Evolutionary conservation across 2,329 filamentous ascomycete genomes (phyloP).

Genomic region (Diaporthe longicolla): DNA sequence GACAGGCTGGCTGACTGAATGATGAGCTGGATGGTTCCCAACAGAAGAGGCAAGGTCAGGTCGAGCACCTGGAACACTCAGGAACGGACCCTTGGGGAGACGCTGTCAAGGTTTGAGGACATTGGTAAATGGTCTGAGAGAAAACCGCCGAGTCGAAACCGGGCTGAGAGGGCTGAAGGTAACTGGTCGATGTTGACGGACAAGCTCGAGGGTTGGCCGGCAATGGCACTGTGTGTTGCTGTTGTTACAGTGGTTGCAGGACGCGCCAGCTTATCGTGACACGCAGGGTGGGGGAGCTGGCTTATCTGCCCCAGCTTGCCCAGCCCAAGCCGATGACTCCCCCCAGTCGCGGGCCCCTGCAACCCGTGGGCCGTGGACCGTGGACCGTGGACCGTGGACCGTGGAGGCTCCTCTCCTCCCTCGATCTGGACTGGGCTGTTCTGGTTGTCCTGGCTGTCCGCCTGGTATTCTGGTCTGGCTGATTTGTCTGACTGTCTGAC

Average conservation of each 20-base stretch:
- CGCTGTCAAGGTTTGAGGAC: conserved; percentile 22
- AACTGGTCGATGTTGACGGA: not conserved
- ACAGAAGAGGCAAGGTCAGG: not conserved
- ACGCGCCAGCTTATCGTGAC: conserved; percentile 30
- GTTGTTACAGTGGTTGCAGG: conserved; percentile 41
- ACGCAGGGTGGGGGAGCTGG: conserved; percentile 23
- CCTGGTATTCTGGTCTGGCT: not conserved
- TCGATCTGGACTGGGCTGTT: conserved; percentile 11
- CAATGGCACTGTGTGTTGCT: conserved; percentile 29
- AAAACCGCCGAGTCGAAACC: conserved; percentile 6
- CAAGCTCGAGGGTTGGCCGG: conserved; percentile 11
- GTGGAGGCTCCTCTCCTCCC: conserved; percentile 15
- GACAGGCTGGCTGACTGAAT: no score
- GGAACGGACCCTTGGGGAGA: not conserved
- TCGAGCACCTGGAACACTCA: conserved; percentile 3
- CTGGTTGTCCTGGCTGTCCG: not conserved
- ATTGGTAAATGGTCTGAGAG: conserved; percentile 8
- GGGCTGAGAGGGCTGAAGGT: conserved; percentile 2
- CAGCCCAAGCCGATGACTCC: conserved; percentile 22
- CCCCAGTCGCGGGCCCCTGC: conserved; percentile 7
- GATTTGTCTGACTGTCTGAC: not conserved
- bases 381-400: not conserved
- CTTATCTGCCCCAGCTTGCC: conserved; percentile 29
- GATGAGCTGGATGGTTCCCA: no score
- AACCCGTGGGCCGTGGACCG: not conserved